A percentile compares a stretch with the other conserved stretches of the same genome.
Conservation (phyloP, 441 rosid species). For the Eruca vesicaria region DNA sequence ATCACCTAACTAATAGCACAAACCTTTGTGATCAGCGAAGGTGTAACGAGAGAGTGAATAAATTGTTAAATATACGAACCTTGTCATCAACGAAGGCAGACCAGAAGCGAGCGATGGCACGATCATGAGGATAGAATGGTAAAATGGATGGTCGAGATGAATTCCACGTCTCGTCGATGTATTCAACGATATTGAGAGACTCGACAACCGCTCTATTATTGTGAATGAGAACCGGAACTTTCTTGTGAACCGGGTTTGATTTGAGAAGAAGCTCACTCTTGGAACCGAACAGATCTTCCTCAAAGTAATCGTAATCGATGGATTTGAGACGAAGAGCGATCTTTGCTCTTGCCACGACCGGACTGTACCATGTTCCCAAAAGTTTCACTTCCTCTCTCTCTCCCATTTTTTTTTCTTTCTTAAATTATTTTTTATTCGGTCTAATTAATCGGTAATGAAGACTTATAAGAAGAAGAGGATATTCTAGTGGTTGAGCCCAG, state of each 20-base stretch:
- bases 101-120: constrained; percentile 61
- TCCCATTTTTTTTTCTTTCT: constrained; percentile 22
- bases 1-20: not conserved
- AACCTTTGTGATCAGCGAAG: not conserved
- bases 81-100: constrained; percentile 36
- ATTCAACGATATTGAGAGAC: constrained; percentile 3
- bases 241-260: constrained; percentile 73
- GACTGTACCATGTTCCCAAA: constrained; percentile 63
- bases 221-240: constrained; percentile 53
- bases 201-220: not conserved
- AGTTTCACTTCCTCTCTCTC: constrained; percentile 44
- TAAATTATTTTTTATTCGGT: not conserved
- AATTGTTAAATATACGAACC: not conserved
- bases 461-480: not conserved
- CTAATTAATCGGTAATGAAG: not conserved
- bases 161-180: constrained; percentile 6
- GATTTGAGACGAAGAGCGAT: constrained; percentile 62
- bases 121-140: constrained; percentile 18
- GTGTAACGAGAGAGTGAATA: not conserved
- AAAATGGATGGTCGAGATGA: constrained; percentile 1
- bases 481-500: not conserved
- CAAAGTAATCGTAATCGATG: constrained; percentile 45
- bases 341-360: constrained; percentile 51
- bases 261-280: constrained; percentile 39
- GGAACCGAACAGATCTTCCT: constrained; percentile 35